phyloP scores from a whole-genome alignment of 176 grass and related monocot genomes.

The Alopecurus myosuroides region DNA sequence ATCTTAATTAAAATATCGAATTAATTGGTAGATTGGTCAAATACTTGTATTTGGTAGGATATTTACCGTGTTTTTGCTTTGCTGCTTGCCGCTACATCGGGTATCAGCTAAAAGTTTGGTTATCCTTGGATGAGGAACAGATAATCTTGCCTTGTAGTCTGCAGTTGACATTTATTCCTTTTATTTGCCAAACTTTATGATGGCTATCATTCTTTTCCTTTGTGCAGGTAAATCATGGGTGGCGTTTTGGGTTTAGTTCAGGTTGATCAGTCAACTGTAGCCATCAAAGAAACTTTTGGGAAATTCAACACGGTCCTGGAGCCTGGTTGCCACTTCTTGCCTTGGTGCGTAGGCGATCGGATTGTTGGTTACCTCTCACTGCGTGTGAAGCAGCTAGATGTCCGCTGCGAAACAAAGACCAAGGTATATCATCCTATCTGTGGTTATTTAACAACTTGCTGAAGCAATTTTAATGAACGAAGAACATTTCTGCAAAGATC shows the following conservation, averaged over 20 bases:
- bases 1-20: not conserved
- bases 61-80: not conserved
- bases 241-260: constrained; percentile 43
- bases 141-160: constrained; percentile 9
- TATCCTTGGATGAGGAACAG: not conserved
- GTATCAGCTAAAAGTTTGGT: not conserved
- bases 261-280: constrained; percentile 73
- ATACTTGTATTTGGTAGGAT: not conserved
- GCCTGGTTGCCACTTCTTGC: constrained; percentile 67
- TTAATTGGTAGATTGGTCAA: not conserved
- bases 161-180: constrained; percentile 10
- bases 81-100: not conserved
- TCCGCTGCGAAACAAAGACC: constrained; percentile 79
- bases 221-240: constrained; percentile 56
- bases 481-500: not conserved
- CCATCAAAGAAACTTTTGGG: constrained; percentile 69
- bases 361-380: constrained; percentile 67
- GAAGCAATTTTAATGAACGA: not conserved
- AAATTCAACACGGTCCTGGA: constrained; percentile 60
- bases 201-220: not conserved
- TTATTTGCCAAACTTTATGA: not conserved
- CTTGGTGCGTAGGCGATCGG: constrained; percentile 69
- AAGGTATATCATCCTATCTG: constrained; percentile 26
- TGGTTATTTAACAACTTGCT: not conserved
- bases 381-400: constrained; percentile 66